phyloP scores from a whole-genome alignment of 2,329 filamentous ascomycete species.

The Sporothrix globosa region DNA sequence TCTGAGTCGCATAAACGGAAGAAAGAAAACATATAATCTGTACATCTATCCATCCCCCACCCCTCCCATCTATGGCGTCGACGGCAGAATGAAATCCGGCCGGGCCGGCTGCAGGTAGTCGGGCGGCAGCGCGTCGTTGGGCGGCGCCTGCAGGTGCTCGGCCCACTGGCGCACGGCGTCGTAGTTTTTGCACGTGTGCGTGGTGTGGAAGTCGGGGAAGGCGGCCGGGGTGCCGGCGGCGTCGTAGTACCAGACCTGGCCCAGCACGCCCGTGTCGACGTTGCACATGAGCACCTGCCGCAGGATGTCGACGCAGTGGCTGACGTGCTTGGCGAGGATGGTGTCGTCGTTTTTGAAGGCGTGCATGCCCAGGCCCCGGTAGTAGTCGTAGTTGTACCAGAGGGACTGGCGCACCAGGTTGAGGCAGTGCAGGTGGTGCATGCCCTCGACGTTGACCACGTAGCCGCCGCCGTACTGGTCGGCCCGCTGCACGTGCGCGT shows the following conservation, averaged over 20 bases:
- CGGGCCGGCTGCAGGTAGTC: conserved; percentile 24
- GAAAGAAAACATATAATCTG: neutral
- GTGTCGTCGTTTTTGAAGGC: conserved; percentile 60
- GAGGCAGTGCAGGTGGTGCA: conserved; percentile 63
- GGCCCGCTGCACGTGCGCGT: conserved; percentile 58
- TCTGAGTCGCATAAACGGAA: too few species aligned
- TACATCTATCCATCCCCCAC: neutral
- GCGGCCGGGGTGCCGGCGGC: conserved; percentile 43
- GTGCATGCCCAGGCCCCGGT: conserved; percentile 53
- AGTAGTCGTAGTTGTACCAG: conserved; percentile 64
- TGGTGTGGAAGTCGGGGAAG: conserved; percentile 66
- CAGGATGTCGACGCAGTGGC: conserved; percentile 64
- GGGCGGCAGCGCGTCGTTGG: conserved; percentile 26
- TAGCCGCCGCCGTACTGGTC: conserved; percentile 62
- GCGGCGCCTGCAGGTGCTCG: conserved; percentile 52
- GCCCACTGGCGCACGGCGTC: conserved; percentile 52
- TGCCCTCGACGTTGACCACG: conserved; percentile 59
- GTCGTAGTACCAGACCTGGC: conserved; percentile 61
- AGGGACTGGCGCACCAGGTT: conserved; percentile 62
- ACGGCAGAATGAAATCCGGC: conserved; percentile 1
- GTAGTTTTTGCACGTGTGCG: conserved; percentile 55
- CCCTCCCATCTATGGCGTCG: neutral
- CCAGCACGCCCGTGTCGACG: conserved; percentile 61
- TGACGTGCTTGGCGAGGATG: conserved; percentile 60
- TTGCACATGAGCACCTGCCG: conserved; percentile 67